Conservation (phyloP, 345 rosid genomes). For the Microcos paniculata region DNA sequence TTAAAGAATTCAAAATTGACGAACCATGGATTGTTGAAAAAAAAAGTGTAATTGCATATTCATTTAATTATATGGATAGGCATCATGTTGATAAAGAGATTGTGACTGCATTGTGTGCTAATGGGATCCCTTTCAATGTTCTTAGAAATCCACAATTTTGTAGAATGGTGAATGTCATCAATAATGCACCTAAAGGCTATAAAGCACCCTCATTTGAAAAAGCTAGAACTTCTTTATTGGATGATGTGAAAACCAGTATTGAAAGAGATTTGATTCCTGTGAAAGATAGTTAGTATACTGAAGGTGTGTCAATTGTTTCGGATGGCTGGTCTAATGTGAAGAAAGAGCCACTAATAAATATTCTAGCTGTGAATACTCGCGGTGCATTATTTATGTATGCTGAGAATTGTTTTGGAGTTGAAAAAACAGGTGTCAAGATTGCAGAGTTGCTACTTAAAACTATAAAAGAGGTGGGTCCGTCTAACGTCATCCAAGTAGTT, state of each 20-base stretch:
- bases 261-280: background rate
- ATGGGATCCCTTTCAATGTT: too few species aligned
- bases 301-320: background rate
- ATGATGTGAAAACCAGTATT: background rate
- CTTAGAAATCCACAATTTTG: too few species aligned
- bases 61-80: too few species aligned
- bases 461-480: too few species aligned
- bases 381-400: background rate
- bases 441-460: background rate
- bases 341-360: background rate
- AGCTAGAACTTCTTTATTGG: background rate
- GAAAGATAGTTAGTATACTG: background rate
- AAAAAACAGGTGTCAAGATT: background rate
- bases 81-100: too few species aligned
- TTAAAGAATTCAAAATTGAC: too few species aligned
- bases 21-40: too few species aligned
- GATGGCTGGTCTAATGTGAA: background rate
- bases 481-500: too few species aligned
- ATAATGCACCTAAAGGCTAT: too few species aligned
- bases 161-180: too few species aligned
- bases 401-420: background rate
- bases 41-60: too few species aligned
- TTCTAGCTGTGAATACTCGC: background rate
- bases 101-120: too few species aligned
- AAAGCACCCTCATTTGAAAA: background rate